Evolutionary conservation across 768 basidiomycete genomes (phyloP), one percentile per base, ranked within the genome.

Genomic region (Termitomyces sp.): DNA sequence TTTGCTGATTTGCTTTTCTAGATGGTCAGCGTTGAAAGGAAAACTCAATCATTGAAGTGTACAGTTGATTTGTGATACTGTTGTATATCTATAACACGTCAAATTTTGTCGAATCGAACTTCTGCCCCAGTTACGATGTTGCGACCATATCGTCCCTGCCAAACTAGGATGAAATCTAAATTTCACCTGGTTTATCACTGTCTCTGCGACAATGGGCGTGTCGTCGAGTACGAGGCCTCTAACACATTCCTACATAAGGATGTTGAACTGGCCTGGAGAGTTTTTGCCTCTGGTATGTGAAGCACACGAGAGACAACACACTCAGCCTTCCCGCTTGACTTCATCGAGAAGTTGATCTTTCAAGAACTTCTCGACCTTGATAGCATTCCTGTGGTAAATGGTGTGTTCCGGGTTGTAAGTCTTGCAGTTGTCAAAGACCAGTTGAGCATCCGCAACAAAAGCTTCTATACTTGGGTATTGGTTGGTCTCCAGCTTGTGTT

Each of bases 351-450:
- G 68, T 33, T 82, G 71, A 11, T 87, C 86, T 60, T 84, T 84
- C 70, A 96, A 77, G 65, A 84, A 87, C 71, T 85, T 90, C 68
- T 96, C 94, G 74, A 98, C 72, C 74, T 86, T 89, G 66, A 82
- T 88, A 8, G 95, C 96, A 66, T 92, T 90, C 75, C 88, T 91
- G 57, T 87, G 84, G 71, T 95, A 97, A 55, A 90, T 81, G 4
- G 87, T 84, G 24, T 78, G 79, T 66, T 94, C 91, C 2, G 87
- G 87, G 71, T 99, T 99, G 76, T 96, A 98, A 55, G 79, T 73
- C 59, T 87, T 80, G 75, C 96, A 97, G 69, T 99, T 99, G 66
- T 92, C 85, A 68, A 93, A 92, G 57, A 98, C 84, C 58, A 97
- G 79, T 64, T 87, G 84, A 16, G 89, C 89, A 71, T 98, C 97